Conservation (phyloP, 345 rosid species). For the Nephelium lappaceum region DNA sequence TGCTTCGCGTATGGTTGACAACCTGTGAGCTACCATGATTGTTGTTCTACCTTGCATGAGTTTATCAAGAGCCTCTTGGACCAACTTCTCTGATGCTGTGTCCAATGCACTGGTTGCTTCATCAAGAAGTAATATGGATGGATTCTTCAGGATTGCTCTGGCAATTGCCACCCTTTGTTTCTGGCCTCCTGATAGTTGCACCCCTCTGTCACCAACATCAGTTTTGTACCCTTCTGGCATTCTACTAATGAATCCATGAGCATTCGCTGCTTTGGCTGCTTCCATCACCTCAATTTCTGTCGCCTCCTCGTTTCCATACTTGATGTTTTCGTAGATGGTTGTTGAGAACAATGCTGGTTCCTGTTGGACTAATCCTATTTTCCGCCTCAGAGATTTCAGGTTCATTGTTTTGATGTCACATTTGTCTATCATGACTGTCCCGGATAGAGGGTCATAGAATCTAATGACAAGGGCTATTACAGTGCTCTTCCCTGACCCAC, state of each 20-base stretch:
- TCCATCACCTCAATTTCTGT: slow-evolving; percentile 71
- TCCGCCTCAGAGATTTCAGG: slow-evolving; percentile 62
- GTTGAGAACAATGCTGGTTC: slow-evolving; percentile 83
- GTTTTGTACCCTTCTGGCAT: slow-evolving; percentile 81
- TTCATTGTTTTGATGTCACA: slow-evolving; percentile 54
- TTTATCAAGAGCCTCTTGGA: slow-evolving; percentile 76
- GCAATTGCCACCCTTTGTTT: slow-evolving; percentile 90
- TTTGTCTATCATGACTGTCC: slow-evolving; percentile 64
- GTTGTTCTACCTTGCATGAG: slow-evolving; percentile 80
- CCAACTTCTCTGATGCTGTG: slow-evolving; percentile 63
- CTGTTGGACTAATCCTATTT: slow-evolving; percentile 76
- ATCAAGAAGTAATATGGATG: slow-evolving; percentile 75
- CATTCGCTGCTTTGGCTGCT: slow-evolving; percentile 77
- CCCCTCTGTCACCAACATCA: slow-evolving; percentile 73
- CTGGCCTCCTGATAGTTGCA: slow-evolving; percentile 87
- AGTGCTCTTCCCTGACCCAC: slow-evolving; percentile 90
- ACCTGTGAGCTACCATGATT: slow-evolving; percentile 75
- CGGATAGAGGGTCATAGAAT: slow-evolving; percentile 68
- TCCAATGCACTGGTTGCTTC: slow-evolving; percentile 92
- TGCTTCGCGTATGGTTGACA: slow-evolving; percentile 66
- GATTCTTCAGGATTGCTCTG: slow-evolving; percentile 72
- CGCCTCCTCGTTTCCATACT: slow-evolving; percentile 64
- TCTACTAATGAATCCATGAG: slow-evolving; percentile 74
- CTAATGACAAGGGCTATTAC: slow-evolving; percentile 67
- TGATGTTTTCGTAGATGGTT: slow-evolving; percentile 72